A percentile compares a stretch with the other conserved stretches of the same genome.
Conservation (phyloP, 2,329 filamentous ascomycete genomes). For the Exophiala phaeomuriformis region DNA sequence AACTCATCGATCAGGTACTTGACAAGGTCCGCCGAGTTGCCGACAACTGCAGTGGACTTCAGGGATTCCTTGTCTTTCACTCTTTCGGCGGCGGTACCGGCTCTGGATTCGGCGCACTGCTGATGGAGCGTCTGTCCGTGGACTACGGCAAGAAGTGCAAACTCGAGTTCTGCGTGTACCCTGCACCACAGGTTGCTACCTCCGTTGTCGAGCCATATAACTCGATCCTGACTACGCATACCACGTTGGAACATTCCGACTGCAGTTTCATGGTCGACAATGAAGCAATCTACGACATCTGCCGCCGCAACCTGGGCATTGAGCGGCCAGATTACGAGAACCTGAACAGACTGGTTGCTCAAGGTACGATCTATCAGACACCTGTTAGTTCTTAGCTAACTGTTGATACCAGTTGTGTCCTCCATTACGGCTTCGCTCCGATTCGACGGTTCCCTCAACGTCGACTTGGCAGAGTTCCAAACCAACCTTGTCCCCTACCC, state of each 20-base stretch:
- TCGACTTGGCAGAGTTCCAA: conserved; percentile 99
- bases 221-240: conserved; percentile 98
- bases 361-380: conserved; percentile 51
- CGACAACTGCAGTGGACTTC: conserved; percentile 95
- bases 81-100: conserved; percentile 98
- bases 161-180: conserved; percentile 99
- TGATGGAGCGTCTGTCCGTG: conserved; percentile 95
- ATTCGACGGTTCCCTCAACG: conserved; percentile 97
- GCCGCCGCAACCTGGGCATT: conserved; percentile 92
- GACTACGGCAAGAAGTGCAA: conserved; percentile 99
- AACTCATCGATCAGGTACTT: conserved; percentile 94
- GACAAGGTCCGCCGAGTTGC: conserved; percentile 97
- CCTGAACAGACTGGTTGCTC: conserved; percentile 95
- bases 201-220: conserved; percentile 99
- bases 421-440: conserved; percentile 97
- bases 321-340: conserved; percentile 98
- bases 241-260: conserved; percentile 97
- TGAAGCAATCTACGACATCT: conserved; percentile 99
- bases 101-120: conserved; percentile 93
- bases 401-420: conserved; percentile 66
- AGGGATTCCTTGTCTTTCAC: conserved; percentile 99
- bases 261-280: conserved; percentile 99
- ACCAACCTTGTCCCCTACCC: conserved; percentile 99
- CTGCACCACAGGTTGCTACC: conserved; percentile 91
- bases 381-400: conserved; percentile 22